These are phyloP conservation scores for Citrus hindsii DNA, from an alignment of 345 rosid species.

Conservation along the genomic window DNA sequence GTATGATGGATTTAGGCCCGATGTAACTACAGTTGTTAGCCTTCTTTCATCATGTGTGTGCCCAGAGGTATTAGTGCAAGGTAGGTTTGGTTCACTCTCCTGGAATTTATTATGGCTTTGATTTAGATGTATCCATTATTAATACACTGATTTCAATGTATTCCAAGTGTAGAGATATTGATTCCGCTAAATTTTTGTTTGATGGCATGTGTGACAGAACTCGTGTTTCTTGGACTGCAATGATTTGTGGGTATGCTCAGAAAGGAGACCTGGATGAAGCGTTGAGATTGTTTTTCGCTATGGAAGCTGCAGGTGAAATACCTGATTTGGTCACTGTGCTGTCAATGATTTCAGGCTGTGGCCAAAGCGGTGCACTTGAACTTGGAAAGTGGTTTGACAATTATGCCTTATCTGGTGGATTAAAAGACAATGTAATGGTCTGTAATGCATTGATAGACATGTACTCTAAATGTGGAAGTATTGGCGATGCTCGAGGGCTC, in stretches of 20 bases:
- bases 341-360: slow-evolving; percentile 57
- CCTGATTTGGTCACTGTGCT: slow-evolving; percentile 62
- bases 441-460: slow-evolving; percentile 63
- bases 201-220: slow-evolving; percentile 43
- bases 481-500: slow-evolving; percentile 40
- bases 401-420: slow-evolving; percentile 32
- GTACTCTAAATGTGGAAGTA: slow-evolving; percentile 67
- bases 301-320: slow-evolving; percentile 41
- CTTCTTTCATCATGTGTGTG: slow-evolving; percentile 45
- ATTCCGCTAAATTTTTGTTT: slow-evolving; percentile 52
- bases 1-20: slow-evolving; percentile 38
- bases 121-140: slow-evolving; percentile 31
- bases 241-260: slow-evolving; percentile 70
- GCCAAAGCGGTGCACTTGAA: slow-evolving; percentile 50
- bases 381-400: slow-evolving; percentile 54
- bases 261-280: slow-evolving; percentile 61
- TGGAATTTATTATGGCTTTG: slow-evolving; percentile 44
- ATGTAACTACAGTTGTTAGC: slow-evolving; percentile 55
- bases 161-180: slow-evolving; percentile 45
- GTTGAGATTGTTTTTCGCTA: slow-evolving; percentile 42
- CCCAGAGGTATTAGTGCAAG: slow-evolving; percentile 36
- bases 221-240: slow-evolving; percentile 80
- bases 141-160: slow-evolving; percentile 68
- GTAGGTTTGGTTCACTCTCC: slow-evolving; percentile 56
- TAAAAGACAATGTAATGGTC: slow-evolving; percentile 40